Evolutionary conservation across 2,329 filamentous ascomycete genomes (phyloP), one percentile per base, ranked within the genome.

Genomic region (Paraconiothyrium brasiliense): DNA sequence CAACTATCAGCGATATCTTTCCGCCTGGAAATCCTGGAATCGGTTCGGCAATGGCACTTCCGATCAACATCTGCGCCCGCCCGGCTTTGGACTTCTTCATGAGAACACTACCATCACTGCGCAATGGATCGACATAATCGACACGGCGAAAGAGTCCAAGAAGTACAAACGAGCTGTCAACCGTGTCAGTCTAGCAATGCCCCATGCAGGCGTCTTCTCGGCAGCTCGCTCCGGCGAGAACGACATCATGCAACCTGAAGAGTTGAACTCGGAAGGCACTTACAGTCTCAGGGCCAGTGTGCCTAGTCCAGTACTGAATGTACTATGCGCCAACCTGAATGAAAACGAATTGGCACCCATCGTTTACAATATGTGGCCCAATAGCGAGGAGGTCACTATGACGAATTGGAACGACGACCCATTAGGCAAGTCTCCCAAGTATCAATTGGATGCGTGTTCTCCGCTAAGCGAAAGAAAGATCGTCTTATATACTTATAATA

Each of bases 121-220:
- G 0, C 83, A 86, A 1, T 95, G 92, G 92, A 87, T 93, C 41
- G 84, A 90, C 59, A 78, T 83, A 9, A 78, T 83, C 37, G 82
- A 92, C 58, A 84, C 88, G 20, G 82, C 82, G 0, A 75, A 79
- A 3, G 79, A 82, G 0, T 89, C 84, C 4, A 72, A 81, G 4
- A 72, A 82, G 11, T 75, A 86, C 57, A 78, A 81, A 0, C 83
- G 90, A 30, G 83, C 90, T 41, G 81, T 94, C 69, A 92, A 93
- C 73, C 93, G 94, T 65, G 87, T 93, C 30, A 91, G 90, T 0
- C 83, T 94, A 66, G 90, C 91, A 0, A 90, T 94, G 85, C 92
- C 92, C 0, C 92, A 95, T 68, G 83, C 88, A 0, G 87, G 89
- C 0, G 84, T 95, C 0, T 87, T 90, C 37, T 77, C 82, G 13